Evolutionary conservation across 2,329 filamentous ascomycete genomes (phyloP), one percentile per base, ranked within the genome.

Genomic region (Ceratocystis cacaofunesta): DNA sequence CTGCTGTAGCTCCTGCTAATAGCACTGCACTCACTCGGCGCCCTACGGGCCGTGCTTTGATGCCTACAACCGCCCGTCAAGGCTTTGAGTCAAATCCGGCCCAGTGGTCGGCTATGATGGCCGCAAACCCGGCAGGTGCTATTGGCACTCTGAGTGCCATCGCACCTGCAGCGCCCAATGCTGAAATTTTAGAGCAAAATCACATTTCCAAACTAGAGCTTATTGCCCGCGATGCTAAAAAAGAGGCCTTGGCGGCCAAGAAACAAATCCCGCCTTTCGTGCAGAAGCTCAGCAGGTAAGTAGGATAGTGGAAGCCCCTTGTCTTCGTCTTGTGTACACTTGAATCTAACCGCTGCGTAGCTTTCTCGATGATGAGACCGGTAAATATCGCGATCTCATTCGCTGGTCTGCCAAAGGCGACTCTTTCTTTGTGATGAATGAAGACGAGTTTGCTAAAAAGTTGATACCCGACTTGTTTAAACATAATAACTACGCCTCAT

Each of bases 191-290:
- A 17, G 83, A 86, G 73, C 78, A 84, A 71, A 86, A 95, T 69
- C 90, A 85, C 69, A 81, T 95, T 67, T 88, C 92, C 68, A 80
- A 88, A 65, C 77, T 96, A 68, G 90, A 95, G 72, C 85, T 88
- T 73, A 85, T 85, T 75, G 92, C 91, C 25, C 81, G 87, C 69
- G 79, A 88, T 68, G 91, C 91, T 7, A 96, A 95, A 78, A 85
- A 87, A 72, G 94, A 97, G 67, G 87, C 92, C 0, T 88, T 92
- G 73, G 82, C 87, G 17, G 97, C 96, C 75, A 82, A 92, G 71
- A 97, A 97, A 76, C 89, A 95, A 72, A 97, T 99, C 10, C 92
- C 94, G 0, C 92, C 94, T 0, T 99, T 99, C 78, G 92, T 99
- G 55, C 92, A 96, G 75, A 99, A 99, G 74, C 77, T 99, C 65